Conservation (phyloP, 768 basidiomycete species). For the Agaricus subrufescens region DNA sequence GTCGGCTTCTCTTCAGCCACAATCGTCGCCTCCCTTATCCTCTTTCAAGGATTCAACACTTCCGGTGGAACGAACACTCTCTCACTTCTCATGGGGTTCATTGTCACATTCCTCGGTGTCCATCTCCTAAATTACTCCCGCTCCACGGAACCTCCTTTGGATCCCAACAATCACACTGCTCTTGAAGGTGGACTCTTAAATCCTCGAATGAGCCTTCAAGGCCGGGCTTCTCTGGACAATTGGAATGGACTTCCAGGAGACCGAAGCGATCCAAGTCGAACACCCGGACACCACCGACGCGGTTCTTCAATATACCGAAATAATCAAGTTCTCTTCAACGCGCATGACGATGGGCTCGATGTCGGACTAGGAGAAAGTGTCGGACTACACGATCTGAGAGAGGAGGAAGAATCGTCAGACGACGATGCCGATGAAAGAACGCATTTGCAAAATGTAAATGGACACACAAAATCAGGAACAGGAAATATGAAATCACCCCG, state of each 20-base stretch:
- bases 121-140: constrained; percentile 86
- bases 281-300: constrained; percentile 48
- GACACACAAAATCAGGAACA: not conserved
- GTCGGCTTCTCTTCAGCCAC: constrained; percentile 95
- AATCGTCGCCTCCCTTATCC: constrained; percentile 88
- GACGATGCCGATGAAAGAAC: constrained; percentile 45
- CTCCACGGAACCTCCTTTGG: constrained; percentile 36
- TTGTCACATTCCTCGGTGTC: constrained; percentile 95
- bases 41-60: constrained; percentile 97
- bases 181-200: constrained; percentile 69
- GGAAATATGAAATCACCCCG: constrained; percentile 17
- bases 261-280: constrained; percentile 12
- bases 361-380: constrained; percentile 30
- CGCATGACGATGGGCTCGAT: constrained; percentile 68
- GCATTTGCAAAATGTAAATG: constrained; percentile 24
- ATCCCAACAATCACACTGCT: constrained; percentile 39
- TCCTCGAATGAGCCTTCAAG: constrained; percentile 76
- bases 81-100: constrained; percentile 85
- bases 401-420: constrained; percentile 53
- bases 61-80: constrained; percentile 75
- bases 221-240: constrained; percentile 75
- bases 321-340: constrained; percentile 67
- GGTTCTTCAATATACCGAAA: constrained; percentile 59
- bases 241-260: constrained; percentile 43
- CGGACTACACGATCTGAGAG: constrained; percentile 58